These are phyloP conservation scores for Wickerhamiella azyma DNA, from an alignment of 805 yeast species.

Conservation along the genomic window DNA sequence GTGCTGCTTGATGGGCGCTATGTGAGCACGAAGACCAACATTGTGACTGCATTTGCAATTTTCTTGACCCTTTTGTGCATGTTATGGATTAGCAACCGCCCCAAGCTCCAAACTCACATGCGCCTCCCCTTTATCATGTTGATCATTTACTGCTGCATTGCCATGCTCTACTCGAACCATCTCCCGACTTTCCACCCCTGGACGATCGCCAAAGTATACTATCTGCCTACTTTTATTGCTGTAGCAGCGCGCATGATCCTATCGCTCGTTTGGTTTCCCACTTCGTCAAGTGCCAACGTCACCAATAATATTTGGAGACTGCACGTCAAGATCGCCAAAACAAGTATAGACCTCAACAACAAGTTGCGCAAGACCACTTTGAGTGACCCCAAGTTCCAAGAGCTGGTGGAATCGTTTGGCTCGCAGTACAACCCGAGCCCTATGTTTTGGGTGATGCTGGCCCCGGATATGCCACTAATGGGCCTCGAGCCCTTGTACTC, in stretches of 20 bases:
- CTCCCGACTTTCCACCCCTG: constrained; percentile 21
- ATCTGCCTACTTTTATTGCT: constrained; percentile 21
- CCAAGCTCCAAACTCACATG: constrained; percentile 12
- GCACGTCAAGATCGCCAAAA: constrained; percentile 11
- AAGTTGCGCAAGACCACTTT: background rate
- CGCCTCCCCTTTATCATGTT: constrained; percentile 18
- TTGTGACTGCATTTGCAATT: constrained; percentile 18
- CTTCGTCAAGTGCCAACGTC: constrained; percentile 19
- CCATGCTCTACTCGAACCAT: constrained; percentile 15
- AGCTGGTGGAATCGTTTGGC: constrained; percentile 9
- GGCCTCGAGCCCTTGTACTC: constrained; percentile 19
- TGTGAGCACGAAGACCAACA: constrained; percentile 15
- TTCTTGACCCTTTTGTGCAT: constrained; percentile 14
- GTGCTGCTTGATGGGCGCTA: constrained; percentile 18
- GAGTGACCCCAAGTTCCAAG: constrained; percentile 12
- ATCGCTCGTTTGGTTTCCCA: constrained; percentile 20
- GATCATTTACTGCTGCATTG: constrained; percentile 16
- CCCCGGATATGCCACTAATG: constrained; percentile 13
- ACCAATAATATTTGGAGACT: constrained; percentile 11
- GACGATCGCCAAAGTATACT: constrained; percentile 13
- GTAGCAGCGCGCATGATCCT: constrained; percentile 17
- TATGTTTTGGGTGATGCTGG: constrained; percentile 12
- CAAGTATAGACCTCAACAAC: constrained; percentile 1
- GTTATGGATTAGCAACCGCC: constrained; percentile 12
- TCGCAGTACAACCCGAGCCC: constrained; percentile 11